Evolutionary conservation across 805 yeast species (phyloP).

Genomic region (Saturnispora diversa): DNA sequence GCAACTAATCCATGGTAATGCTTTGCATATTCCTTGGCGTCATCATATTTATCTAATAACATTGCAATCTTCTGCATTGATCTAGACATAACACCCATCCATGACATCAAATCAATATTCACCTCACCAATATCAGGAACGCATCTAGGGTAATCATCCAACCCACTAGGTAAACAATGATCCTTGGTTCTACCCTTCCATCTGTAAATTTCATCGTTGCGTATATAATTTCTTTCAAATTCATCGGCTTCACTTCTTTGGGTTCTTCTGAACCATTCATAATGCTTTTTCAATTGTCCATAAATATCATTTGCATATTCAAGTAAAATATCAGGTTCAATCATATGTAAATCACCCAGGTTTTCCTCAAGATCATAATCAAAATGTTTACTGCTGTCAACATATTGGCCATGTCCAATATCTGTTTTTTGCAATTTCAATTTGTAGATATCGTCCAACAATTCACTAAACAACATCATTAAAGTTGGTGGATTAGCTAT

Average conservation of each 20-base stretch:
- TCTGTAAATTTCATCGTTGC: constrained; percentile 60
- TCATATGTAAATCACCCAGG: constrained; percentile 45
- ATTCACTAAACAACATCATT: constrained; percentile 59
- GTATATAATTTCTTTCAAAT: constrained; percentile 52
- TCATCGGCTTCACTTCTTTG: constrained; percentile 71
- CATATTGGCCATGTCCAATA: constrained; percentile 24
- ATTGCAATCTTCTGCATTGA: constrained; percentile 70
- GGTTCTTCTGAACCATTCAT: constrained; percentile 74
- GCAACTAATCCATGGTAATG: constrained; percentile 49
- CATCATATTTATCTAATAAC: constrained; percentile 50
- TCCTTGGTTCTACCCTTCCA: constrained; percentile 89
- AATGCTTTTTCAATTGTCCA: constrained; percentile 70
- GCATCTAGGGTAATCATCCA: constrained; percentile 93
- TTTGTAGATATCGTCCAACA: constrained; percentile 33
- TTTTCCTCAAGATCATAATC: constrained; percentile 23
- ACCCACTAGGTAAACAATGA: constrained; percentile 86
- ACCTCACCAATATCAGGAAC: constrained; percentile 83
- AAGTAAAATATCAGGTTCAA: constrained; percentile 50
- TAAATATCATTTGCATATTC: constrained; percentile 58
- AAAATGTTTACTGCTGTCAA: constrained; percentile 15
- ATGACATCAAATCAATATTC: constrained; percentile 79
- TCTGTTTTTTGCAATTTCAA: constrained; percentile 7
- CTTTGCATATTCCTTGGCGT: constrained; percentile 42
- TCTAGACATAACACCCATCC: constrained; percentile 91
- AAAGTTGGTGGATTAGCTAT: constrained; percentile 95